Base-by-base conservation (phyloP, 2,329 filamentous ascomycete species). In the Parastagonospora nodorum region DNA sequence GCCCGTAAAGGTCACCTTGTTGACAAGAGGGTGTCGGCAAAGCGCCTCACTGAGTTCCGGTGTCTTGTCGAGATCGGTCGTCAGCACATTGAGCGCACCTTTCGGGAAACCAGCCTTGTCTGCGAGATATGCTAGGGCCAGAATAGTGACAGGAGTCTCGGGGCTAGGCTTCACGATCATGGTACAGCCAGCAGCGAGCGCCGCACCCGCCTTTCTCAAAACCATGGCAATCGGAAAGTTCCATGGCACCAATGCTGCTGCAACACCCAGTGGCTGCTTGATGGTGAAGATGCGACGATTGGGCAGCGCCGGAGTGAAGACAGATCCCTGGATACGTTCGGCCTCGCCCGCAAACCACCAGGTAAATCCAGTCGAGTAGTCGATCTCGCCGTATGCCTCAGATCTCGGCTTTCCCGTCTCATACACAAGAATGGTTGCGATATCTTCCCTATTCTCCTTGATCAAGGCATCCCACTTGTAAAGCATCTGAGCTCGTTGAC, bases 211-310 rank as follows among this genome's bases (percentile, higher is more conserved):
- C 67, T 90, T 90, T 29, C 88, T 78, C 45, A 89, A 69, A 6
- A 89, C 80, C 84, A 90, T 80, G 12, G 85, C 85, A 43, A 88
- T 78, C 0, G 86, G 86, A 57, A 88, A 89, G 62, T 90, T 88
- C 87, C 87, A 90, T 4, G 88, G 87, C 1, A 89, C 86, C 12
- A 90, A 74, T 0, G 87, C 87, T 0, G 82, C 87, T 0, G 83
- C 80, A 9, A 89, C 86, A 48, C 88, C 88, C 51, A 89, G 80
- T 0, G 87, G 87, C 71, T 90, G 87, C 76, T 92, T 92, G 60
- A 92, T 82, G 0, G 86, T 88, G 53, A 92, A 83, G 2, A 86
- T 80, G 10, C 88, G 79, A 5, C 88, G 78, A 29, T 84, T 84
- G 0, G 88, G 84, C 0, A 83, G 74, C 0, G 87, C 77, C 0